Conservation (phyloP, 345 rosid genomes). For the Theobroma cacao region DNA sequence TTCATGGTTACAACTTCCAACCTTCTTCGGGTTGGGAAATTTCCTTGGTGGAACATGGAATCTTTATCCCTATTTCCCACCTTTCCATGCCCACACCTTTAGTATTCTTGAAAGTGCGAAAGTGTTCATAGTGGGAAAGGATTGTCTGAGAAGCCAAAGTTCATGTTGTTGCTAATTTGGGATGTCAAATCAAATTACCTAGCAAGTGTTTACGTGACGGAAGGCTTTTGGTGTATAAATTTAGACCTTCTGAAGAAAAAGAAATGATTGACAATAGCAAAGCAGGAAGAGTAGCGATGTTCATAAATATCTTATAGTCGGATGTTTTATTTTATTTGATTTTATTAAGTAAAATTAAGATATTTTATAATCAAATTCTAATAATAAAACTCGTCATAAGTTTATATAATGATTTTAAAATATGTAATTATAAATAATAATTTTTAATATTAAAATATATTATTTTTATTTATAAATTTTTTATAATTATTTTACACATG, state of each 20-base stretch:
- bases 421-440: too few relatives aligned
- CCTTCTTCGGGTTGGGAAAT: background rate
- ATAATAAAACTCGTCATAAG: too few relatives aligned
- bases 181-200: background rate
- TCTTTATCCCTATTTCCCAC: background rate
- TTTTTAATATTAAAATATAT: too few relatives aligned
- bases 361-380: too few relatives aligned
- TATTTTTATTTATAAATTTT: too few relatives aligned
- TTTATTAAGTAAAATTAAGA: too few relatives aligned
- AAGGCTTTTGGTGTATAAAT: background rate
- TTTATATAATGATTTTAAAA: too few relatives aligned
- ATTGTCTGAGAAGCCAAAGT: background rate
- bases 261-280: background rate
- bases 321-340: too few relatives aligned
- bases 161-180: background rate
- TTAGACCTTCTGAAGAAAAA: background rate
- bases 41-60: background rate
- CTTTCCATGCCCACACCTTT: background rate
- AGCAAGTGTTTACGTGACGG: too few relatives aligned
- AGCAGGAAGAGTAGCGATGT: too few relatives aligned
- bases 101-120: background rate
- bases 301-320: too few relatives aligned
- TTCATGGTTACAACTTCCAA: background rate
- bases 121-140: background rate
- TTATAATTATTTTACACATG: too few relatives aligned